phyloP scores from a whole-genome alignment of 257 asterid species.

The Rauvolfia tetraphylla region DNA sequence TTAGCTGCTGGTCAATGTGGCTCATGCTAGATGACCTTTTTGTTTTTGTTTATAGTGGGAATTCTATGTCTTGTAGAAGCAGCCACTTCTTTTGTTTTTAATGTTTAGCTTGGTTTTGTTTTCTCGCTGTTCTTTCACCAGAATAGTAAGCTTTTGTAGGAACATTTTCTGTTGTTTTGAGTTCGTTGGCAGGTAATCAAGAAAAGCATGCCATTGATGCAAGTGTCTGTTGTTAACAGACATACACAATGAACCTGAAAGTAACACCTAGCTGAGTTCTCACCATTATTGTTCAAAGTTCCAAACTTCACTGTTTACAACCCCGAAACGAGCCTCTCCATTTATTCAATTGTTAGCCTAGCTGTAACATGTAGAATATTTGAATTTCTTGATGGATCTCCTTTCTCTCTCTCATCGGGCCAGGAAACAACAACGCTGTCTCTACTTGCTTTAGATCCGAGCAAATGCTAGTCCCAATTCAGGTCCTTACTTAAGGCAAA shows the following conservation, averaged over 20 bases:
- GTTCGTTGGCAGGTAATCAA: slow-evolving; percentile 20
- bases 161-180: slow-evolving; percentile 5
- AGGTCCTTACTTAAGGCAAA: neutral
- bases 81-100: neutral
- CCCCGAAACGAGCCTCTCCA: too few relatives aligned
- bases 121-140: slow-evolving; percentile 26
- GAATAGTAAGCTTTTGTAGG: slow-evolving; percentile 18
- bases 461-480: neutral
- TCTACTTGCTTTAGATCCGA: neutral
- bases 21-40: neutral
- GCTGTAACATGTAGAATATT: too few relatives aligned
- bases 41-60: slow-evolving; percentile 3
- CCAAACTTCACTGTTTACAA: neutral
- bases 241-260: slow-evolving; percentile 11
- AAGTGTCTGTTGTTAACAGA: slow-evolving; percentile 7
- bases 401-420: too few relatives aligned
- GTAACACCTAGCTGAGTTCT: neutral
- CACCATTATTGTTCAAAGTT: slow-evolving; percentile 1
- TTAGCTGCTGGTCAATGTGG: slow-evolving; percentile 5
- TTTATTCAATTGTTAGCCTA: too few relatives aligned
- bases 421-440: too few relatives aligned
- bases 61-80: neutral
- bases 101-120: slow-evolving; percentile 11
- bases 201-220: slow-evolving; percentile 20
- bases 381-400: too few relatives aligned